Evolutionary conservation across 2,329 filamentous ascomycete genomes (phyloP).

Genomic region (Aureobasidium leucospermi): DNA sequence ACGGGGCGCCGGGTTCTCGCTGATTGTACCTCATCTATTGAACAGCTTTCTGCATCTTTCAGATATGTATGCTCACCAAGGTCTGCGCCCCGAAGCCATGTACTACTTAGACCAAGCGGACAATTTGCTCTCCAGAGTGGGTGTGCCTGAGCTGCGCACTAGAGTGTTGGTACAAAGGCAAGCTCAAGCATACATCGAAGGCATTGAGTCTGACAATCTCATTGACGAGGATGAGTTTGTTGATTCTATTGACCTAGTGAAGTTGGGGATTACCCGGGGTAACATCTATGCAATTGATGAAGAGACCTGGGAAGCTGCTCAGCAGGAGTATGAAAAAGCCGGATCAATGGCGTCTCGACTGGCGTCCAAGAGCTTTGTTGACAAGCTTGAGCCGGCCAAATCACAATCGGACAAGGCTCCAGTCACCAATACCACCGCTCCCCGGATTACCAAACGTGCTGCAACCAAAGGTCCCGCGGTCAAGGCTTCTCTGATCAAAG

Average conservation of each 20-base stretch:
- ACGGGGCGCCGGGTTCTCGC: neutral
- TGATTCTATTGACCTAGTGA: neutral
- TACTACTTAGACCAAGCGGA: constrained; percentile 82
- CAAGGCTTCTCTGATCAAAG: neutral
- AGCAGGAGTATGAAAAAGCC: constrained; percentile 7
- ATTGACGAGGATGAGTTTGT: neutral
- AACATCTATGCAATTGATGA: neutral
- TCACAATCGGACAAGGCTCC: neutral
- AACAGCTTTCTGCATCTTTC: constrained; percentile 67
- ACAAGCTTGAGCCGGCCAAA: neutral
- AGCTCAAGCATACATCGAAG: constrained; percentile 2
- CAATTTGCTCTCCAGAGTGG: constrained; percentile 54
- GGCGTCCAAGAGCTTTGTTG: neutral
- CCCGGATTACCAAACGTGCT: neutral
- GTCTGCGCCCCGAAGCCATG: constrained; percentile 78
- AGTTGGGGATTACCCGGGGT: neutral
- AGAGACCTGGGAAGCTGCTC: neutral
- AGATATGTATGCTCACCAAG: constrained; percentile 71
- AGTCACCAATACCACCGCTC: neutral
- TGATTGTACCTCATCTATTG: constrained; percentile 57
- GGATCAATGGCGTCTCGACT: constrained; percentile 3
- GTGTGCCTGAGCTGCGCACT: neutral
- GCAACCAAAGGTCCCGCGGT: neutral
- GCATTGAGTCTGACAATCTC: neutral
- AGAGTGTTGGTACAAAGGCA: neutral